Evolutionary conservation across 1,139 yeast species (phyloP), one percentile per base, ranked within the genome.

Genomic region (Blastobotrys illinoisensis): DNA sequence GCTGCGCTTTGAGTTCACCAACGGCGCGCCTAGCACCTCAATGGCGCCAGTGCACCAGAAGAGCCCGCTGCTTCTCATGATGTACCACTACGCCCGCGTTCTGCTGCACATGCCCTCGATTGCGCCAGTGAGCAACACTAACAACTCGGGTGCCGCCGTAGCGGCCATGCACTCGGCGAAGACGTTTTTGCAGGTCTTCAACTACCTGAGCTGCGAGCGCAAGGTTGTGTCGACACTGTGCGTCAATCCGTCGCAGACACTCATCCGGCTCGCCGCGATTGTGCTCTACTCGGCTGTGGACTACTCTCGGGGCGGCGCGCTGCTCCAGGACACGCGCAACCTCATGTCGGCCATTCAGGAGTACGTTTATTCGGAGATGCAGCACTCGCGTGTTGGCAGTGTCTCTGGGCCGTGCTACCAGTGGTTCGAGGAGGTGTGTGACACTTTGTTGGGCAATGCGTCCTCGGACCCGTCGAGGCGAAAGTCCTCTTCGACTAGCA

Each of bases 231-330:
- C 79, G 50, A 71, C 96, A 0, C 69, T 88, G 11, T 95, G 96
- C 0, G 65, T 87, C 48, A 88, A 87, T 64, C 74, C 83, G n/a
- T 75, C 90, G 0, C 72, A 95, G 56, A 81, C 85, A 57, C 81
- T 82, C 62, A 82, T 90, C 0, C 74, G 90, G 49, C 78, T 85
- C 58, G 79, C 90, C 0, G 73, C 88, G 16, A 68, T 88, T 54
- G 87, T 88, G 18, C 88, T 95, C 1, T 84, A 84, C 60, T 91
- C 95, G 9, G 81, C 89, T 0, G 74, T 89, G 56, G 96, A 88
- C 60, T 88, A 88, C 66, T 84, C 89, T 2, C 83, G 88, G 65
- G 90, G 93, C 23, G 96, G 97, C 0, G 85, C 93, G 0, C 71
- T 89, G 55, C 82, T 85, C 63, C 86, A 81, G 65, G 88, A 85